Conservation (phyloP, 2,329 filamentous ascomycete genomes). For the Colletotrichum spinosum region DNA sequence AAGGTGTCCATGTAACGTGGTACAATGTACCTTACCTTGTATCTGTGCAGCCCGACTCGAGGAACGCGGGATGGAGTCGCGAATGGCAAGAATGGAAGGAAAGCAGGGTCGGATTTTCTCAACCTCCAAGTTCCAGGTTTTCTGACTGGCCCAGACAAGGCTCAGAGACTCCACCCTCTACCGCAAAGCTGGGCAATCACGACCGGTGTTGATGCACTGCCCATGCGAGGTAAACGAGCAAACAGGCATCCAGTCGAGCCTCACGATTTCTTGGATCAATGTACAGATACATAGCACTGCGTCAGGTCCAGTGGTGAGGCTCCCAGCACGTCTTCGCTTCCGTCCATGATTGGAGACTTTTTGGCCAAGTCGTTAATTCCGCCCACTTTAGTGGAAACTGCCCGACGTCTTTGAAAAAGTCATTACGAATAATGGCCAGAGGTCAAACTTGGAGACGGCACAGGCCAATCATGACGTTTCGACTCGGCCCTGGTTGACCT, state of each 20-base stretch:
- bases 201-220: not conserved
- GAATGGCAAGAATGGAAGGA: slow-evolving; percentile 1
- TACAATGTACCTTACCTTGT: too few species aligned
- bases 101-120: slow-evolving; percentile 32
- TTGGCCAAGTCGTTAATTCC: slow-evolving; percentile 15
- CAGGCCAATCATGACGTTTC: slow-evolving; percentile 32
- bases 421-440: slow-evolving; percentile 37
- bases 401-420: slow-evolving; percentile 19
- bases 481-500: slow-evolving; percentile 26
- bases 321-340: slow-evolving; percentile 12
- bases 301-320: not conserved
- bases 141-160: slow-evolving; percentile 12
- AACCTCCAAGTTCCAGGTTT: slow-evolving; percentile 16
- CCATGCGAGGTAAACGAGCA: too few species aligned
- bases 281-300: too few species aligned
- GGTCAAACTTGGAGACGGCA: slow-evolving; percentile 7
- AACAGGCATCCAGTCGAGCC: too few species aligned
- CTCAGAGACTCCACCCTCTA: not conserved
- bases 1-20: too few species aligned
- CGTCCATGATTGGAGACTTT: not conserved
- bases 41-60: too few species aligned
- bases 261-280: too few species aligned
- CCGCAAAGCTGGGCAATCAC: slow-evolving; percentile 26
- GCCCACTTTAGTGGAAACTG: slow-evolving; percentile 35
- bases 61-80: too few species aligned